These are phyloP conservation scores for Allium sativum DNA, from an alignment of 106 monocot species.

Conservation along the genomic window DNA sequence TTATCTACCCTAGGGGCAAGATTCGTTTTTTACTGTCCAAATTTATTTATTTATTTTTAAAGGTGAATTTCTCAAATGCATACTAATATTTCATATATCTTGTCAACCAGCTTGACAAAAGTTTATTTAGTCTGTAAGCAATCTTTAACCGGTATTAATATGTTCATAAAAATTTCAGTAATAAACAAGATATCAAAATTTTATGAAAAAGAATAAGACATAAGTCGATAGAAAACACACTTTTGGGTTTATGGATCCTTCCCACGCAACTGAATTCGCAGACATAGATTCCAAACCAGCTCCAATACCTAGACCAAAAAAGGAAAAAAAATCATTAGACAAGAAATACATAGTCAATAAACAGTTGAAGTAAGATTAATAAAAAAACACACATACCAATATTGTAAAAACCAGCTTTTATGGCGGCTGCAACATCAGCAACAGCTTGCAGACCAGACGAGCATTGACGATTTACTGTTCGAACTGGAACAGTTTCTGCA, in stretches of 20 bases:
- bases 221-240: slow-evolving; percentile 21
- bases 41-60: no score
- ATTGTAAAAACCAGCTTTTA: slow-evolving; percentile 95
- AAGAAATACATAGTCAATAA: background rate
- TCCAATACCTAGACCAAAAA: slow-evolving; percentile 66
- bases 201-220: background rate
- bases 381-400: slow-evolving; percentile 43
- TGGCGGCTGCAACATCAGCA: slow-evolving; percentile 92
- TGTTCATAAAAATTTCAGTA: no score
- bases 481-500: slow-evolving; percentile 80
- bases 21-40: no score
- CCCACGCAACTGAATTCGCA: slow-evolving; percentile 54
- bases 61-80: no score
- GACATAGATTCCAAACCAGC: slow-evolving; percentile 93
- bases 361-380: background rate
- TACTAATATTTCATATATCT: no score
- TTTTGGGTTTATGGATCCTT: slow-evolving; percentile 81
- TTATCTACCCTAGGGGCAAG: no score
- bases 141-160: no score
- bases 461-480: slow-evolving; percentile 93
- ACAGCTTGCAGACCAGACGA: slow-evolving; percentile 97
- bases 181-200: no score
- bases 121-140: no score
- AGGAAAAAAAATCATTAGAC: background rate
- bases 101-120: no score